Evolutionary conservation across 768 basidiomycete species (phyloP), one percentile per base, ranked within the genome.

Genomic region (Artomyces pyxidatus): DNA sequence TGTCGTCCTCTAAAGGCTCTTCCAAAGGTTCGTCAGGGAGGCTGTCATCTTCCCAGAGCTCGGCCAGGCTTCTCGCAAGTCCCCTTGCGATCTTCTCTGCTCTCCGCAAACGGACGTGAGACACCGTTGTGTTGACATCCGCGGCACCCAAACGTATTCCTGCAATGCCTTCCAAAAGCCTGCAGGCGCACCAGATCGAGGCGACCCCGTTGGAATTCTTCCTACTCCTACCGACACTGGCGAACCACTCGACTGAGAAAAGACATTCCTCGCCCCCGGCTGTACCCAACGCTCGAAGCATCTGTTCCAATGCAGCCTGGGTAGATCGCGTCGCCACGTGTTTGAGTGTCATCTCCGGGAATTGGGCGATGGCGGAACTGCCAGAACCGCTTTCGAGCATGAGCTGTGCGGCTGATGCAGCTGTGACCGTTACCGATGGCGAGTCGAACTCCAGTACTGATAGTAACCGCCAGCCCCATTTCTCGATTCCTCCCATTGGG

Each of bases 381-480:
- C 68, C 65, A 39, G 73, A 62, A 48, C 68, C 72, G 29, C 45
- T 57, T 59, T 86, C 83, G 10, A 88, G 70, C 64, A 79, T 70
- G 19, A 81, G 65, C 47, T 75, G 80, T 0, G 74, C 76, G 3
- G 70, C 63, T 4, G 80, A 73, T 3, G 72, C 65, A 47, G 70
- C 67, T 12, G 76, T 71, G 10, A 77, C 61, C 6, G 70, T 64
- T 43, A 79, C 63, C 7, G 70, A 64, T n/a, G 76, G 85, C 53
- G 72, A 70, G 3, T 63, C 67, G 49, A 98, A 80, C 56, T 91
- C 83, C 32, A 97, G 67, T n/a, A 85, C 88, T 0, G 79, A 77
- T 25, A 98, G 72, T 4, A 99, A 61, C 42, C 78, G 77, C 85
- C 87, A 92, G 4, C 91, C 88, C 95, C 93, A 98, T 63, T 83